Evolutionary conservation across 2,329 filamentous ascomycete species (phyloP).

Genomic region (Talaromyces atroroseus): DNA sequence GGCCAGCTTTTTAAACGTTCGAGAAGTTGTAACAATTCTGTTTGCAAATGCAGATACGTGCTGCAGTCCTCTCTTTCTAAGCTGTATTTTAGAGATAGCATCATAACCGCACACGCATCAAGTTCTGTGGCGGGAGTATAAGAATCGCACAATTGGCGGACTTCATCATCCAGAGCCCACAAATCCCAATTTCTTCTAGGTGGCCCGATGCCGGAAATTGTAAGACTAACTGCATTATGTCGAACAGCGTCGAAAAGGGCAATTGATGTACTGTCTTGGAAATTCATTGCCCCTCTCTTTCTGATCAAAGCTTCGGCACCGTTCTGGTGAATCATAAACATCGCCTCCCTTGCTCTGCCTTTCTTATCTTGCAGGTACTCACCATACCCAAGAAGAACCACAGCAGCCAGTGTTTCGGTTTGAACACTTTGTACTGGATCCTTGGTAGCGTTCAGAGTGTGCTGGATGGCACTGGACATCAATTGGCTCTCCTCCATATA

Average conservation of each 20-base stretch:
- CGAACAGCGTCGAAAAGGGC: conserved; percentile 10
- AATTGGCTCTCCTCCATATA: background rate
- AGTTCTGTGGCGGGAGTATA: conserved; percentile 12
- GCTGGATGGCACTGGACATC: background rate
- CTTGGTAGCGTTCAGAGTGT: background rate
- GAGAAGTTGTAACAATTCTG: background rate
- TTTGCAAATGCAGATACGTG: background rate
- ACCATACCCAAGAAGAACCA: conserved; percentile 8
- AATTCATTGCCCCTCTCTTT: conserved; percentile 5
- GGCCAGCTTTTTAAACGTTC: background rate
- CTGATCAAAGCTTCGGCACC: conserved; percentile 12
- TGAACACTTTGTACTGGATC: conserved; percentile 4
- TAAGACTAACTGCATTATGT: conserved; percentile 10
- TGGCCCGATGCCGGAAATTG: background rate
- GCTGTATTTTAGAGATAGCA: background rate
- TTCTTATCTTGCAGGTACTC: conserved; percentile 5
- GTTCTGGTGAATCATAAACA: conserved; percentile 3
- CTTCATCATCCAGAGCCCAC: background rate
- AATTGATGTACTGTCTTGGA: conserved; percentile 6
- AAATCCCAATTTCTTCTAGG: conserved; percentile 5
- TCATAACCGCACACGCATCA: conserved; percentile 7
- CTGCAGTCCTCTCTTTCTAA: background rate
- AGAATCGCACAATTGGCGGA: conserved; percentile 9
- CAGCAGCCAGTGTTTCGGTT: conserved; percentile 5
- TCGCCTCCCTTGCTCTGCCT: background rate